Evolutionary conservation across 192 early-diverging fungal species (phyloP).

Genomic region (Phycomyces blakesleeanus): DNA sequence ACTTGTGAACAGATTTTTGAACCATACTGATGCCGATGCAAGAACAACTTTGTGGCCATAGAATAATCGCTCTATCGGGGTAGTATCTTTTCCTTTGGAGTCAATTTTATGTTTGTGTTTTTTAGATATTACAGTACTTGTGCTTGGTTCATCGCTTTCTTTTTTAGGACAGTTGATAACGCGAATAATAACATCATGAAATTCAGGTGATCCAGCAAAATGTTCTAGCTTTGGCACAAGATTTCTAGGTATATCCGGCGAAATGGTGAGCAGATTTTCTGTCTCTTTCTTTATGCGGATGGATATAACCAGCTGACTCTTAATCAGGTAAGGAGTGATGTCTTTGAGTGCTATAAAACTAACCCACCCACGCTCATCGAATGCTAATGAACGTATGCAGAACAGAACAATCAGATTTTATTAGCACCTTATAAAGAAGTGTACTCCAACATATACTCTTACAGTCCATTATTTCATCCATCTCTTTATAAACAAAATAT

Average conservation of each 20-base stretch:
- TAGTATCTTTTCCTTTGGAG: slow-evolving; percentile 10
- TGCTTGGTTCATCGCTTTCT: neutral
- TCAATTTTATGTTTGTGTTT: no score
- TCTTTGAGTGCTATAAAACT: no score
- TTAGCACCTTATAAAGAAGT: neutral
- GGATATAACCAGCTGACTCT: no score
- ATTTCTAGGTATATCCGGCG: neutral
- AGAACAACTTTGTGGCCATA: slow-evolving; percentile 50
- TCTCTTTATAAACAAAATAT: neutral
- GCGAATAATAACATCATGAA: neutral
- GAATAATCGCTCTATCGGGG: slow-evolving; percentile 14
- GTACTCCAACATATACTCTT: neutral
- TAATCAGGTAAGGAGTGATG: no score
- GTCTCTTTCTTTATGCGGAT: no score
- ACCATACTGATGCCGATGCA: slow-evolving; percentile 45
- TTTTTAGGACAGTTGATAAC: neutral
- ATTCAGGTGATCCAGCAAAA: neutral
- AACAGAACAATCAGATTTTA: neutral
- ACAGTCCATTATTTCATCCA: neutral
- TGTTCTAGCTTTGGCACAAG: neutral
- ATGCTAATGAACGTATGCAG: neutral
- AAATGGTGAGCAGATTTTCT: neutral
- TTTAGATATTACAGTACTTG: no score
- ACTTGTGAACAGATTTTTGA: slow-evolving; percentile 54
- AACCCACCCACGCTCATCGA: no score